Base-by-base conservation (phyloP, 805 yeast species). In the Pichia exigua region DNA sequence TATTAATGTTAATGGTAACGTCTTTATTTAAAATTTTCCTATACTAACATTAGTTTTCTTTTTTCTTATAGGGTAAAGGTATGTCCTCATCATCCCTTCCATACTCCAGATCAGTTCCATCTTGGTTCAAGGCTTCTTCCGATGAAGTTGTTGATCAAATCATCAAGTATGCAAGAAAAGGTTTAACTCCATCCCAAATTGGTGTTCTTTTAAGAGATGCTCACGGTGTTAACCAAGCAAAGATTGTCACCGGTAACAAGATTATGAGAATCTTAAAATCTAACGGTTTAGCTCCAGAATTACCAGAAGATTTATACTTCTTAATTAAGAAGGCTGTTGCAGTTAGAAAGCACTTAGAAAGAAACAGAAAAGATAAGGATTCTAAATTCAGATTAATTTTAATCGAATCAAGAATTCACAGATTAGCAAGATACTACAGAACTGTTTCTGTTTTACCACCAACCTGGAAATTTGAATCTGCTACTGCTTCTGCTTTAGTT, bases 291-390 rank as follows among this genome's bases (percentile, higher is more conserved):
- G 99, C 98, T 72, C 98, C 99, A 77, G 99, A 94, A 81, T 87
- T 94, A 72, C 99, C 99, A 78, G 99, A 94, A 85, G 99, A 94
- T 77, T 86, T 94, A 71, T 94, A 94, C 94, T 91, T 79, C 80
- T 86, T 94, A 79, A 94, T 94, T 75, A 94, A 92, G 90, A 94
- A 94, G 86, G 99, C 99, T 74, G 98, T 94, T 71, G 73, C 97
- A 65, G 97, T 95, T 77, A 94, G 99, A 90, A 94, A 94, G 88
- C 99, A 94, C 81, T 86, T 94, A 75, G 99, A 94, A 82, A 88
- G 95, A 81, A 94, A 94, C 97, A 91, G 99, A 88, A 94, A 94
- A 86, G 99, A 94, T 82, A 92, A 94, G 85, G 99, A 94, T 81
- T 94, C 99, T 69, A 94, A 94, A 82, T 94, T 94, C 96, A 89